These are phyloP conservation scores for Bolboschoenoplectus hybrid DNA, from an alignment of 202 grass and related monocot genomes.

Conservation along the genomic window DNA sequence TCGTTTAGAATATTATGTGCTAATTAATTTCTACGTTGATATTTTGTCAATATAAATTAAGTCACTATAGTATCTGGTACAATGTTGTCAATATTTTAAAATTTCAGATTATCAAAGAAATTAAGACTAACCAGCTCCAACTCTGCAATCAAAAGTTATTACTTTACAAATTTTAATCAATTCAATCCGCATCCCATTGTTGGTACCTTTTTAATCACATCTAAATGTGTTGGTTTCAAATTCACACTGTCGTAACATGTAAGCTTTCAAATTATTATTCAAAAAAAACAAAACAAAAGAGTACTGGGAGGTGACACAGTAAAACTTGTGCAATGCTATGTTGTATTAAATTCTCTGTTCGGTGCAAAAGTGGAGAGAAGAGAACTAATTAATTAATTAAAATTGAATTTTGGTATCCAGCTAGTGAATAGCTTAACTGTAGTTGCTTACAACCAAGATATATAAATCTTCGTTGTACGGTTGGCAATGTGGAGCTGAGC, in stretches of 20 bases:
- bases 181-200: neutral
- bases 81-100: slow-evolving; percentile 1
- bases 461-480: neutral
- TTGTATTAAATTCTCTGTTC: neutral
- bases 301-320: neutral
- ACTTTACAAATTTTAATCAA: neutral
- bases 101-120: neutral
- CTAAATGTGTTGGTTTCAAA: neutral
- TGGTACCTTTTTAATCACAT: neutral
- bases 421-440: slow-evolving; percentile 26
- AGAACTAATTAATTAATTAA: neutral
- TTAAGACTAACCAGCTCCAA: neutral
- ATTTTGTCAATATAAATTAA: neutral
- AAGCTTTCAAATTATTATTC: too few relatives aligned
- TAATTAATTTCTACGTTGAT: neutral
- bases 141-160: neutral
- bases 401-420: slow-evolving; percentile 5
- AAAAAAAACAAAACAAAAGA: neutral
- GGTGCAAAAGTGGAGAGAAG: neutral
- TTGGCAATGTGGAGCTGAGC: neutral
- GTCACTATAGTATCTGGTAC: neutral
- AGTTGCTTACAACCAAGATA: slow-evolving; percentile 19
- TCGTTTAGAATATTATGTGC: neutral
- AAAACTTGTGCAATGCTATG: neutral
- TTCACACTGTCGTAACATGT: neutral